Evolutionary conservation across 225 moss, liverwort and hornwort genomes (phyloP), one percentile per base, ranked within the genome.

Genomic region (Antitrichia curtipendula): DNA sequence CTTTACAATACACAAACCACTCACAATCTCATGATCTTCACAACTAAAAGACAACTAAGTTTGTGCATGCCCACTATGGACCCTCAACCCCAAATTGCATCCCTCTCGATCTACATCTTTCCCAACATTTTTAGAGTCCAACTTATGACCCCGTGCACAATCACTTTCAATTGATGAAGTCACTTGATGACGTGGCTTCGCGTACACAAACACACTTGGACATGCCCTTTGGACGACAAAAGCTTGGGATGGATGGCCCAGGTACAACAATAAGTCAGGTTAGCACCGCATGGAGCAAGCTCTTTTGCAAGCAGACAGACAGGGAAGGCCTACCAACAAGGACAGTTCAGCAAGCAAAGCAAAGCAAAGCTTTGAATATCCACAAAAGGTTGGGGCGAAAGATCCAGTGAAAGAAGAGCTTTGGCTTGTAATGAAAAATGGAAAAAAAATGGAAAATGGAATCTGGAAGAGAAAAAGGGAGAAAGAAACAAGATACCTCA

Each of bases 51-150:
- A 28, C 78, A 78, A 57, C 28, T 13, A 57, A 40, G 1, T 25
- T 40, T 40, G 12, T 38, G 2, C 17, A 38, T 25, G 4, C 25
- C 24, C 7, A n/a, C 10, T 10, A 0, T 3, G 0, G 0, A 52
- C 5, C 54, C 8, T 18, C 40, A 40, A 54, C 25, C 16, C 38
- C 15, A 1, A 56, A 25, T 78, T 56, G 27, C 2, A 0, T n/a
- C 16, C 16, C 54, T 53, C 16, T n/a, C 4, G 0, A 50, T 50
- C 50, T 50, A 16, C n/a, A n/a, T 54, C 10, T 0, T 0, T 29
- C 41, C 41, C 41, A 41, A 59, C 41, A 41, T 58, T 79, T n/a
- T 79, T 13, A 1, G 1, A 31, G 4, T 18, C 29, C 12, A 29
- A 56, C 8, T 13, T 58, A 8, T 7, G 3, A 19, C 29, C 41